Evolutionary conservation across 352 stramenopile species (phyloP).

Genomic region (Phytophthora pistaciae): DNA sequence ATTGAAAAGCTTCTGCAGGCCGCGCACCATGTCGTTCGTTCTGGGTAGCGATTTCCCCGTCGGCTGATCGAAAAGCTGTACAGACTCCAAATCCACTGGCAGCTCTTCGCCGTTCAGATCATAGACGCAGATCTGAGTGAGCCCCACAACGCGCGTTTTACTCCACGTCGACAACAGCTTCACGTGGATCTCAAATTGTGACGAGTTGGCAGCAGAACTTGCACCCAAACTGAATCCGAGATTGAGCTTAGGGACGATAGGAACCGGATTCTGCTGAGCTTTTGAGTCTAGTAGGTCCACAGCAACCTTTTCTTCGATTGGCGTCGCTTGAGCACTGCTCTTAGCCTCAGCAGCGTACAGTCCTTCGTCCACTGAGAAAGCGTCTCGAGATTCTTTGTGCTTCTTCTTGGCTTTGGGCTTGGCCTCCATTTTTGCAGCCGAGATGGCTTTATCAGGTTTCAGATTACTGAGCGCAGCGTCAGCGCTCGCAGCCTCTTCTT

Average conservation of each 20-base stretch:
- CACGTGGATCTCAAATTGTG: slow-evolving; percentile 52
- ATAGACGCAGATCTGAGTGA: slow-evolving; percentile 78
- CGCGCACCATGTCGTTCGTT: slow-evolving; percentile 76
- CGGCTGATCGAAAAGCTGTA: slow-evolving; percentile 67
- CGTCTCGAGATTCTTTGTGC: neutral
- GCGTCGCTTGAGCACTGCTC: neutral
- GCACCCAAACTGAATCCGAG: slow-evolving; percentile 15
- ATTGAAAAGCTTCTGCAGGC: slow-evolving; percentile 64
- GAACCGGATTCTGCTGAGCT: neutral
- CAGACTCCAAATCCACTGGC: slow-evolving; percentile 41
- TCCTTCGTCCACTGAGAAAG: neutral
- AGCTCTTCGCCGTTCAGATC: slow-evolving; percentile 70
- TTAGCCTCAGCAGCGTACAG: slow-evolving; percentile 16
- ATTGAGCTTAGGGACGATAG: slow-evolving; percentile 40
- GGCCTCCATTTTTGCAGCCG: neutral
- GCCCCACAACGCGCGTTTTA: slow-evolving; percentile 59
- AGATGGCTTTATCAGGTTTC: neutral
- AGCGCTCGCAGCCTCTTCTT: slow-evolving; percentile 39
- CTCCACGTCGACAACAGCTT: slow-evolving; percentile 82
- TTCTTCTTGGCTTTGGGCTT: neutral
- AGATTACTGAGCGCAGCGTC: neutral
- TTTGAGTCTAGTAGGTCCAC: slow-evolving; percentile 7
- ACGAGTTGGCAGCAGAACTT: neutral
- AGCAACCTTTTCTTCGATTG: neutral
- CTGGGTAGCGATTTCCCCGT: slow-evolving; percentile 58